Conservation (phyloP, 306 rosid genomes). For the Rubus idaeus region DNA sequence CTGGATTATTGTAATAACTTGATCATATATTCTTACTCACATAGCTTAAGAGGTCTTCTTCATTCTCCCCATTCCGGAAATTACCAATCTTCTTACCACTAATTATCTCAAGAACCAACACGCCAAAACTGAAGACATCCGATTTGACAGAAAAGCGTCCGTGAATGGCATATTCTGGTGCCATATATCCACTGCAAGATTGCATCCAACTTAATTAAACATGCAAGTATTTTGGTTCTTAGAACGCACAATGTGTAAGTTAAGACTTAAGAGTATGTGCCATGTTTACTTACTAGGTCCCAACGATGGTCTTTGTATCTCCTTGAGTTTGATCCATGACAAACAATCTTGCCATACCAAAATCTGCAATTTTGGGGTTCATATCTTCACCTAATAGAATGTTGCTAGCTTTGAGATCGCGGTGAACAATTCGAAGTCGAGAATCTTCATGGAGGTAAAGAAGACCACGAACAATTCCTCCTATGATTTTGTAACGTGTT, state of each 20-base stretch:
- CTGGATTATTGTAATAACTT: too few relatives aligned
- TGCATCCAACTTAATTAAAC: neutral
- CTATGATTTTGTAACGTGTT: constrained; percentile 14
- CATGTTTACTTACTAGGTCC: constrained; percentile 7
- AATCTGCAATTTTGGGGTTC: constrained; percentile 18
- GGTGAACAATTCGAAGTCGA: neutral
- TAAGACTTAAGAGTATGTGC: too few relatives aligned
- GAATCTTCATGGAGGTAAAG: constrained; percentile 19
- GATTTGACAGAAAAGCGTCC: constrained; percentile 25
- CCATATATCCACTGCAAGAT: constrained; percentile 28
- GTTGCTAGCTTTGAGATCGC: neutral
- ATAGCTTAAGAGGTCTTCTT: neutral
- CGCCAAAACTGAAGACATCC: constrained; percentile 32
- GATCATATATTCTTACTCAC: neutral
- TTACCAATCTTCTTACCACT: neutral
- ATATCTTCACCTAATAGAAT: constrained; percentile 5
- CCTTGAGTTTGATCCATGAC: constrained; percentile 3
- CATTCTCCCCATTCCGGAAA: neutral
- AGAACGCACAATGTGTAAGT: neutral
- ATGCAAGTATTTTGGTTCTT: neutral
- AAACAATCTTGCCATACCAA: constrained; percentile 13
- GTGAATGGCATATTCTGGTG: constrained; percentile 21
- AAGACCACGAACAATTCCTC: constrained; percentile 11
- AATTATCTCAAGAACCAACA: constrained; percentile 1
- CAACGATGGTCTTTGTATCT: neutral